Base-by-base conservation (phyloP, 768 basidiomycete genomes). In the Macrocybe gigantea region DNA sequence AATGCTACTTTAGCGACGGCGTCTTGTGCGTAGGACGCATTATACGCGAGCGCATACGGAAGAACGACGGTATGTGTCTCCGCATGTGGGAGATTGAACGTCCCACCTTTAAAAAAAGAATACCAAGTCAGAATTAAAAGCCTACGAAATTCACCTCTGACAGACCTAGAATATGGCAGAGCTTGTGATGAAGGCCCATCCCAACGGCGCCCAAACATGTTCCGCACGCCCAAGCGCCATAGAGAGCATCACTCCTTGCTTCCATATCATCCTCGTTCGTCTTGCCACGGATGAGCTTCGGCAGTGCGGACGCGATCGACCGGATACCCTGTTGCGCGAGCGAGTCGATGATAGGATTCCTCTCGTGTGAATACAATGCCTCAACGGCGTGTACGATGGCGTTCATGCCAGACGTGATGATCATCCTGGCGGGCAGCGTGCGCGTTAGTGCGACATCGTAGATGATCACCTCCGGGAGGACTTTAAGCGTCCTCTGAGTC, bases 41-140 rank as follows among this genome's bases (percentile, higher is more conserved):
- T 72, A 54, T 71, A 73, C 6, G 67, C 64, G 22, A 69, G 63
- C 0, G 64, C 62, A 53, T 72, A 67, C 0, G 71, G 68, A 29
- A 72, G 67, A n/a, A 72, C 58, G 14, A 72, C 64, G 9, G 71
- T 70, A 53, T 72, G 71, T 0, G 70, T 71, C 44, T 72, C 70
- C 8, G 68, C 60, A 44, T 72, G 70, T 8, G 70, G 67, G 49
- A 72, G 63, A 47, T 65, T 61, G 56, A 71, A 71, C 2, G 61
- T 61, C 11, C 70, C 70, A 22, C 71, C 71, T 63, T 40, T 14
- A 34, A 9, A 7, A 13, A 33, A 38, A 15, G 11, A 11, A 11
- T 1, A 33, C n/a, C 35, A 5, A 51, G 12, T 33, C 32, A 4
- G 7, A 7, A 33, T 13, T 12, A 29, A 62, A 52, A 15, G 45